Conservation (phyloP, 73 alveolate genomes). For the Tetrahymena malaccensis region DNA sequence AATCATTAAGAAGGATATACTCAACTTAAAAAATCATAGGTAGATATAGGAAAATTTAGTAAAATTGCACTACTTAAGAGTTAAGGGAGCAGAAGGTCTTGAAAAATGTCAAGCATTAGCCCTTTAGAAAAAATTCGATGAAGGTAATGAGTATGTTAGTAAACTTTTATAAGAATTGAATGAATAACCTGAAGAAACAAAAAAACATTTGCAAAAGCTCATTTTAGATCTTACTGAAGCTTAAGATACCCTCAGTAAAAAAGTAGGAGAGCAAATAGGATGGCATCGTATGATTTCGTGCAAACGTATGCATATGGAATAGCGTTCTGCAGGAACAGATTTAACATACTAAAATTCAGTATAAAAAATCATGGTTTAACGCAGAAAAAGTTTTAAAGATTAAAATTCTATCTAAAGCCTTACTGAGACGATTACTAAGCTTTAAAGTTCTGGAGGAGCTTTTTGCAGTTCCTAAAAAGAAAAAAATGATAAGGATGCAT, state of each 20-base stretch:
- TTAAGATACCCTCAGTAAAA: background rate
- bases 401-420: background rate
- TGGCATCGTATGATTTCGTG: background rate
- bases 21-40: background rate
- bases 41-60: background rate
- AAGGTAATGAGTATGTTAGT: background rate
- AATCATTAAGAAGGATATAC: background rate
- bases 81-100: background rate
- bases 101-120: background rate
- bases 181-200: background rate
- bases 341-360: background rate
- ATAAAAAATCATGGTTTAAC: background rate
- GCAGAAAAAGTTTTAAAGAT: background rate
- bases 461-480: background rate
- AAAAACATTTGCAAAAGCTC: background rate
- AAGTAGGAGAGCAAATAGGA: background rate
- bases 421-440: background rate
- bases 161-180: background rate
- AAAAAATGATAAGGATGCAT: background rate
- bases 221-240: background rate
- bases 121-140: background rate
- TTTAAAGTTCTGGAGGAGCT: background rate
- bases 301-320: background rate
- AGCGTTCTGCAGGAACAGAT: background rate
- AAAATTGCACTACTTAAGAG: background rate